These are phyloP conservation scores for Corynespora cassiicola DNA, from an alignment of 2,329 filamentous ascomycete genomes.

Conservation along the genomic window DNA sequence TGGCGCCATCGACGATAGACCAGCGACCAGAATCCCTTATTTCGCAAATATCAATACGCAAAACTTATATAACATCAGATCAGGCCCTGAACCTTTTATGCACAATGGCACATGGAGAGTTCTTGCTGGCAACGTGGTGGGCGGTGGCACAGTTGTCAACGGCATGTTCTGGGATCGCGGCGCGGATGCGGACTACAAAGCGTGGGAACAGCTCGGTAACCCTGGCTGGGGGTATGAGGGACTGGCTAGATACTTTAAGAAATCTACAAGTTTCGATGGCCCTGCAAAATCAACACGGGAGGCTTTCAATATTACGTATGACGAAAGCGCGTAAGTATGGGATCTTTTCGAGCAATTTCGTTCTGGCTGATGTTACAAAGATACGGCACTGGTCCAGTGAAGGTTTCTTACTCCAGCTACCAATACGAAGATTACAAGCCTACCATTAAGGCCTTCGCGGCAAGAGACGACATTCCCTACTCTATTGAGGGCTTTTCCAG, in stretches of 20 bases:
- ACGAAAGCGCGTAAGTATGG: too few species aligned
- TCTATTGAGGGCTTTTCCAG: constrained; percentile 9
- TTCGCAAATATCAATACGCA: constrained; percentile 16
- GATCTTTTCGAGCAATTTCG: too few species aligned
- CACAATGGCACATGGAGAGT: constrained; percentile 24
- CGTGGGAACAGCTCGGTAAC: constrained; percentile 65
- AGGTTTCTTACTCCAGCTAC: not conserved
- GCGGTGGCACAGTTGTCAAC: constrained; percentile 43
- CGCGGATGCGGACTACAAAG: constrained; percentile 49
- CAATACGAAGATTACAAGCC: constrained; percentile 7
- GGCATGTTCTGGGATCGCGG: constrained; percentile 42
- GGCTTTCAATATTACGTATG: too few species aligned
- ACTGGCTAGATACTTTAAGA: constrained; percentile 46
- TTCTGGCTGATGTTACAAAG: too few species aligned
- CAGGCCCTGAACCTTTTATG: constrained; percentile 23
- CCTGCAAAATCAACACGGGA: too few species aligned
- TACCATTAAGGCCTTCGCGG: constrained; percentile 6
- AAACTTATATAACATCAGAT: constrained; percentile 18
- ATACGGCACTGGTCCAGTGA: not conserved
- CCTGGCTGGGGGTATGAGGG: constrained; percentile 65
- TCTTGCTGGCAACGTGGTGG: constrained; percentile 30
- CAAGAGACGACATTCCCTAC: constrained; percentile 11
- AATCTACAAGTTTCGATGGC: too few species aligned
- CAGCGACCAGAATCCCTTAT: constrained; percentile 12
- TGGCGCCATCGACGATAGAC: constrained; percentile 14